These are phyloP conservation scores for Leptomonas pyrrhocoris DNA, from an alignment of 208 protist genomes.

Conservation along the genomic window DNA sequence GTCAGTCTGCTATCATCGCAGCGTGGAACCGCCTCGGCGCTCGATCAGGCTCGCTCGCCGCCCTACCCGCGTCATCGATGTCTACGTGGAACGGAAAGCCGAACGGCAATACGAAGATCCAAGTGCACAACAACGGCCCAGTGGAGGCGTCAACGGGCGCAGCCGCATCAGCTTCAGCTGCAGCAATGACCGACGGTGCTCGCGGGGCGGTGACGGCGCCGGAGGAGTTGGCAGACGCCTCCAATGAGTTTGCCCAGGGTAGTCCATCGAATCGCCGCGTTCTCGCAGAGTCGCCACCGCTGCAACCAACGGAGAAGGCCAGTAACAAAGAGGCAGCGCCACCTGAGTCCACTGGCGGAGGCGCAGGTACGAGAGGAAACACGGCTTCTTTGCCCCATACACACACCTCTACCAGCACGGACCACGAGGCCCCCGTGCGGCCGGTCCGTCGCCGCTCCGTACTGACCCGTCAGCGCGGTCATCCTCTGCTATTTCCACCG, in stretches of 20 bases:
- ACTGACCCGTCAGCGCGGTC: slow-evolving; percentile 6
- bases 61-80: background rate
- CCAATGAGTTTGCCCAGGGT: too few relatives aligned
- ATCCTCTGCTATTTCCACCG: slow-evolving; percentile 2
- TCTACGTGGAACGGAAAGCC: background rate
- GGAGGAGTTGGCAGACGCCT: too few relatives aligned
- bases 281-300: too few relatives aligned
- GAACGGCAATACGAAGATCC: background rate
- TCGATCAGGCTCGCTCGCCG: slow-evolving; percentile 2
- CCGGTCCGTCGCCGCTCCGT: slow-evolving; percentile 25
- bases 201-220: too few relatives aligned
- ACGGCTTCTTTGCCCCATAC: background rate
- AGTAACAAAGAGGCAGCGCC: too few relatives aligned
- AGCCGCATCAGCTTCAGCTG: background rate
- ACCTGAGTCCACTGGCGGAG: too few relatives aligned
- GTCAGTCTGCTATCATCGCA: slow-evolving; percentile 29
- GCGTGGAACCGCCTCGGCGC: slow-evolving; percentile 33
- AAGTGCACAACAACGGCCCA: background rate
- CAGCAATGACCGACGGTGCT: background rate
- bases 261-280: too few relatives aligned
- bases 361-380: background rate
- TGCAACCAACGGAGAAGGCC: too few relatives aligned
- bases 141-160: background rate
- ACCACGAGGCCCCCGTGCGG: background rate
- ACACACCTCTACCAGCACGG: background rate